Conservation (phyloP, 306 rosid species). For the barrel medic (Medicago truncatula) region DNA sequence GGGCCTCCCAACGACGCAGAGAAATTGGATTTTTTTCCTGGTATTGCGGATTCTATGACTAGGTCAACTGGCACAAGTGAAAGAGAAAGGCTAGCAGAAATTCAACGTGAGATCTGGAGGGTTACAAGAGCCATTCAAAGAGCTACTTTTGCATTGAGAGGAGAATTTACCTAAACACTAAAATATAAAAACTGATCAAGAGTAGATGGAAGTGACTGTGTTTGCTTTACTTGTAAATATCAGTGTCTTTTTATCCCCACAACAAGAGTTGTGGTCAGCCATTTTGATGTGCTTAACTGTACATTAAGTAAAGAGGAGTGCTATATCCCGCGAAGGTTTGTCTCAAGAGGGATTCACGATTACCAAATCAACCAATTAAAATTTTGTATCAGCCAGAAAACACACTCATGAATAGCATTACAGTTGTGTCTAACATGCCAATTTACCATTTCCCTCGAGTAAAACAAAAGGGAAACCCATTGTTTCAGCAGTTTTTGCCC, state of each 20-base stretch:
- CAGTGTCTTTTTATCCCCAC: neutral
- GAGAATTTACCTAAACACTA: slow-evolving; percentile 63
- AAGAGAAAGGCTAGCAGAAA: slow-evolving; percentile 49
- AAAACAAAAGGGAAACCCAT: neutral
- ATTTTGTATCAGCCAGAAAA: too few species aligned
- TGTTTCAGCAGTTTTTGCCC: neutral
- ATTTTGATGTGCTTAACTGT: slow-evolving; percentile 24
- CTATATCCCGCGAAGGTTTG: too few species aligned
- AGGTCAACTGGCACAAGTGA: slow-evolving; percentile 42
- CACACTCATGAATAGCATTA: too few species aligned
- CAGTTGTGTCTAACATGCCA: too few species aligned
- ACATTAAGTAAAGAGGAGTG: neutral
- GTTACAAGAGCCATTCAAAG: slow-evolving; percentile 80
- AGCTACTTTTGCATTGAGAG: slow-evolving; percentile 75
- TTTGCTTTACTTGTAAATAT: slow-evolving; percentile 30
- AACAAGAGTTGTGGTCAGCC: slow-evolving; percentile 14
- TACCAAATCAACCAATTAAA: too few species aligned
- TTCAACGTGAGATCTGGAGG: slow-evolving; percentile 93
- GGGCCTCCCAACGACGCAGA: slow-evolving; percentile 69
- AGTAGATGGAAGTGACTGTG: neutral
- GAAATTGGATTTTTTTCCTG: slow-evolving; percentile 77
- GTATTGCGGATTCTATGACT: slow-evolving; percentile 73
- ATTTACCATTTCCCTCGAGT: too few species aligned
- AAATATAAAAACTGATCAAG: neutral
- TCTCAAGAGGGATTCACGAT: too few species aligned